These are phyloP conservation scores for Phanerochaete carnosa DNA, from an alignment of 768 basidiomycete genomes.

Conservation along the genomic window DNA sequence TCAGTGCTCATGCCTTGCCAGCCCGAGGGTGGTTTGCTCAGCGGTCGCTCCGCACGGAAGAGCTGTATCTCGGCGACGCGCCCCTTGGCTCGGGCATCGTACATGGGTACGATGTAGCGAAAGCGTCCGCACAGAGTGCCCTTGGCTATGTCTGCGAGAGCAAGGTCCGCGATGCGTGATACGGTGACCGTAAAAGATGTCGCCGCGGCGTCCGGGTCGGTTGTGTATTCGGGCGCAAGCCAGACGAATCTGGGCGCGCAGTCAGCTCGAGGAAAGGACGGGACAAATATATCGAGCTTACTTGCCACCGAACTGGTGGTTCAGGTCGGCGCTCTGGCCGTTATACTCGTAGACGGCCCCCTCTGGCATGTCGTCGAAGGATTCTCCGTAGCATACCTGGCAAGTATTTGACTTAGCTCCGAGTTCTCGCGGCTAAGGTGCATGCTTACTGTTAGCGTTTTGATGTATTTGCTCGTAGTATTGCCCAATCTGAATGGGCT, in stretches of 20 bases:
- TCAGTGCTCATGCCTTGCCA: conserved; percentile 4
- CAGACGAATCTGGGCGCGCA: background rate
- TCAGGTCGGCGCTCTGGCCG: conserved; percentile 6
- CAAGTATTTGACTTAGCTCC: background rate
- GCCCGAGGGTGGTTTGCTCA: background rate
- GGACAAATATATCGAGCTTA: background rate
- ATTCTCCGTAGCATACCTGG: conserved; percentile 3
- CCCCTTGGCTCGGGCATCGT: background rate
- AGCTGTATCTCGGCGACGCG: conserved; percentile 4
- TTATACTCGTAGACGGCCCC: background rate
- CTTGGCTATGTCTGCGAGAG: background rate
- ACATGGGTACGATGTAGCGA: conserved; percentile 1
- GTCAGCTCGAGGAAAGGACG: background rate
- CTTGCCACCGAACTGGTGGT: conserved; percentile 5
- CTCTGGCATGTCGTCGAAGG: background rate
- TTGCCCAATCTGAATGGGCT: background rate
- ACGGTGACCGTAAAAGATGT: background rate
- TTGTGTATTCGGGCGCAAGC: conserved; percentile 5
- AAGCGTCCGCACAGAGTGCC: background rate
- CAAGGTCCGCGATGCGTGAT: conserved; percentile 1
- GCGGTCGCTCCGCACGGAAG: background rate
- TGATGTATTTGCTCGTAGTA: background rate
- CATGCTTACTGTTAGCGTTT: background rate
- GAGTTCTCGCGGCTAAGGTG: too few species aligned
- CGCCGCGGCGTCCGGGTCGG: background rate